A percentile compares a stretch with the other conserved stretches of the same genome.
Conservation (phyloP, 2,329 filamentous ascomycete species). For the Ascochyta pisi region DNA sequence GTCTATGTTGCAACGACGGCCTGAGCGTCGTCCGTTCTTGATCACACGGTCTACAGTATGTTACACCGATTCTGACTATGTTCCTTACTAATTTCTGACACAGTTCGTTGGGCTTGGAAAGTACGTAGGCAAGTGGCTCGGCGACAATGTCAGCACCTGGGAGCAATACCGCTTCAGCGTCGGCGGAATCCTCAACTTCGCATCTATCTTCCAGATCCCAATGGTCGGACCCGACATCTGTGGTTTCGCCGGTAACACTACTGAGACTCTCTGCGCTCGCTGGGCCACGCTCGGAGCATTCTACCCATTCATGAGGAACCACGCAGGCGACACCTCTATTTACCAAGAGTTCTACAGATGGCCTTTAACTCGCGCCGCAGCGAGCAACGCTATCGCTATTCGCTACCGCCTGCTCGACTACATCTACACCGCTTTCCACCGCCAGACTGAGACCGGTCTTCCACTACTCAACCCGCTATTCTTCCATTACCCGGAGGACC, state of each 20-base stretch:
- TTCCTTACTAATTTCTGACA: constrained; percentile 2
- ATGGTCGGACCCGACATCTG: constrained; percentile 70
- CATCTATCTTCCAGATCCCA: constrained; percentile 54
- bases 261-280: constrained; percentile 72
- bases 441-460: constrained; percentile 65
- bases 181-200: constrained; percentile 53
- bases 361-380: constrained; percentile 64
- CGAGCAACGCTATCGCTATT: constrained; percentile 70
- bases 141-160: constrained; percentile 59
- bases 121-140: constrained; percentile 65
- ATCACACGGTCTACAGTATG: constrained; percentile 72
- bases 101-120: constrained; percentile 72
- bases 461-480: constrained; percentile 73
- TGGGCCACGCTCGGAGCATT: constrained; percentile 79
- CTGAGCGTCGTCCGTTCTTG: constrained; percentile 68
- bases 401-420: constrained; percentile 78
- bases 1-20: constrained; percentile 72
- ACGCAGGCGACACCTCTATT: constrained; percentile 63
- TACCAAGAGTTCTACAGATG: constrained; percentile 66
- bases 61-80: not conserved
- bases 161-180: constrained; percentile 52
- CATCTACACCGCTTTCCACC: constrained; percentile 73
- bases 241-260: constrained; percentile 73
- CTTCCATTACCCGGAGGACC: constrained; percentile 69
- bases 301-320: constrained; percentile 76